Evolutionary conservation across 1,284 basidiomycete species (phyloP).

Genomic region (Ustilago shanxiensis): DNA sequence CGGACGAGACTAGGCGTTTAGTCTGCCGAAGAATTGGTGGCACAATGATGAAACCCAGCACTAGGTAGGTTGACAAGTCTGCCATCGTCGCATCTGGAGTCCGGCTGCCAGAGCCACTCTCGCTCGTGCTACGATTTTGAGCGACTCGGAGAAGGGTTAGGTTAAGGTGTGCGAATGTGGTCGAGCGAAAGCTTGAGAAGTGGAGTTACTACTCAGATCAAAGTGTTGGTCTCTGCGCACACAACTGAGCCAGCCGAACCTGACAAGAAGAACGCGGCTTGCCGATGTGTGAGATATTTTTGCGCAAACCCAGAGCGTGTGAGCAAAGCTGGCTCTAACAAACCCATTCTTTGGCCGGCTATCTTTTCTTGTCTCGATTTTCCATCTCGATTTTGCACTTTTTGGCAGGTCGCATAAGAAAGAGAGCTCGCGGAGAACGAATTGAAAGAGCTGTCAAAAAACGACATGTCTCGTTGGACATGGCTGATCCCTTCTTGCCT

Average conservation of each 20-base stretch:
- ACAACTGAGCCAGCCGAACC: too few species aligned
- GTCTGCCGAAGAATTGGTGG: slow-evolving; percentile 39
- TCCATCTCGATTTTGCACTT: neutral
- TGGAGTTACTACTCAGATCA: neutral
- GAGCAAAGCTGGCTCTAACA: neutral
- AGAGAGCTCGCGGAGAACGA: neutral
- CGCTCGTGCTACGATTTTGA: neutral
- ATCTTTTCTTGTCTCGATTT: neutral
- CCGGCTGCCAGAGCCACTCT: neutral
- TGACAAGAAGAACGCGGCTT: too few species aligned
- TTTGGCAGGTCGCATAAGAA: neutral
- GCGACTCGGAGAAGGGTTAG: too few species aligned
- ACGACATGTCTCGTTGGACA: neutral
- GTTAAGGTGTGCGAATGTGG: neutral
- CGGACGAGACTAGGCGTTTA: slow-evolving; percentile 12
- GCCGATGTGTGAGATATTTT: neutral
- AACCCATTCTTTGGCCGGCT: neutral
- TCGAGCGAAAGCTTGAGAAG: neutral
- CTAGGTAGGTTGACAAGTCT: slow-evolving; percentile 28
- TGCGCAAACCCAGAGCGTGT: neutral
- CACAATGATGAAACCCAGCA: slow-evolving; percentile 35
- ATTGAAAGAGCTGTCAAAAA: slow-evolving; percentile 27
- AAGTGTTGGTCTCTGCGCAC: slow-evolving; percentile 14
- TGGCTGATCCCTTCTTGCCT: neutral
- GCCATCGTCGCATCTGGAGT: slow-evolving; percentile 10